Evolutionary conservation across 371 early-diverging fungal species (phyloP), one percentile per base, ranked within the genome.

Genomic region (Mucor lusitanicus): DNA sequence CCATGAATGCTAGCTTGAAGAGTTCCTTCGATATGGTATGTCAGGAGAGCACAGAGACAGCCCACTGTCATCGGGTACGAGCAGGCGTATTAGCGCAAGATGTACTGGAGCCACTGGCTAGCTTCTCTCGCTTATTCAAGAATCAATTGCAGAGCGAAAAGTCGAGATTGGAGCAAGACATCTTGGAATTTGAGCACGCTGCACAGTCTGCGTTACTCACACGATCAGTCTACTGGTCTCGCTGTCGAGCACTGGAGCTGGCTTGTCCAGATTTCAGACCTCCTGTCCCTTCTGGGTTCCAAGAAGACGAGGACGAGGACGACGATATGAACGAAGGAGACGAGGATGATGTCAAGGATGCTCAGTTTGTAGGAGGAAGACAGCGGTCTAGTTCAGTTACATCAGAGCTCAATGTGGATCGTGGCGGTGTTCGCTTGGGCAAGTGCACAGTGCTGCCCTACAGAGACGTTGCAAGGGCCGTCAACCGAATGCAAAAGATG

Each of bases 211-310:
- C 62, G 6, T 46, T 61, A 2, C 21, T 70, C 30, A 56, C 42
- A 28, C 48, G 58, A 7, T 61, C 70, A 0, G 70, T 70, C 1
- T 70, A 70, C 40, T 70, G 70, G 70, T 70, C 65, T 25, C 42
- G 62, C 0, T 70, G 70, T 25, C 55, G 58, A 19, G 55, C 66
- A 1, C 27, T 70, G 3, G 65, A 65, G 21, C 5, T 46, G 1
- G 44, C 23, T 1, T 35, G 53, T 50, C 70, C 70, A 11, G 61
- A 61, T 7, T 70, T 48, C 32, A 54, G 65, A 57, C 65, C 70
- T 1, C 64, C 65, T 13, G 33, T 64, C 3, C 69, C 69, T 6
- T 19, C 32, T 9, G 69, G 64, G 6, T 70, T 66, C 33, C 46
- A 70, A 50, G 66, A 70, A 59, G 63, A 70, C 9, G 61, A 60